A percentile compares a stretch with the other conserved stretches of the same genome.
Conservation (phyloP, 2,329 filamentous ascomycete genomes). For the Colletotrichum lindemuthianum region DNA sequence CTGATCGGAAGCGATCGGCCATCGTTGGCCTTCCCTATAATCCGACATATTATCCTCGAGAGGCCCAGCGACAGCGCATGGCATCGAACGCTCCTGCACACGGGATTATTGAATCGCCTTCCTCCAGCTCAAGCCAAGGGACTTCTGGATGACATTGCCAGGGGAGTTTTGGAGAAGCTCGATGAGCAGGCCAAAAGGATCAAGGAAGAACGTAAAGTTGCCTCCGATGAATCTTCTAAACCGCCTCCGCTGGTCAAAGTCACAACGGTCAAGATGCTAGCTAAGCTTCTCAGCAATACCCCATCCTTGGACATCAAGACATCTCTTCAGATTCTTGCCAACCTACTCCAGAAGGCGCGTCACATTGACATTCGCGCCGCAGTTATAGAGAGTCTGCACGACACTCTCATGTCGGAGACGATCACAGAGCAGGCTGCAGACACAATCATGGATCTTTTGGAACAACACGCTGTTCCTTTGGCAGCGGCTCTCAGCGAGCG, state of each 20-base stretch:
- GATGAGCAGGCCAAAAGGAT: not conserved
- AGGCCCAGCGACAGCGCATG: conserved; percentile 19
- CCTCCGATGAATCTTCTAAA: not conserved
- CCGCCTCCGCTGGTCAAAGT: conserved; percentile 6
- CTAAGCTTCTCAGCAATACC: conserved; percentile 14
- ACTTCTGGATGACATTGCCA: not conserved
- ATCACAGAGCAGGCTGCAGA: not conserved
- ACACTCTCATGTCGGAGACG: not conserved
- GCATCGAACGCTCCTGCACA: conserved; percentile 17
- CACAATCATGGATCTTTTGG: not conserved
- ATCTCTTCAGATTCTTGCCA: conserved; percentile 1
- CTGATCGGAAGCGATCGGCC: conserved; percentile 3
- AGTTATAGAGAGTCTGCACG: conserved; percentile 16
- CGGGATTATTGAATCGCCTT: conserved; percentile 6
- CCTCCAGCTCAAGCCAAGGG: not conserved
- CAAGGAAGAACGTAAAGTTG: not conserved
- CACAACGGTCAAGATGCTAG: conserved; percentile 24
- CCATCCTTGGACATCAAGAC: not conserved
- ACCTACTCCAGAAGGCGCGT: conserved; percentile 7
- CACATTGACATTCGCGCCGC: conserved; percentile 20
- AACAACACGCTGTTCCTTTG: conserved; percentile 5
- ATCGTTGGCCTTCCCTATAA: conserved; percentile 15
- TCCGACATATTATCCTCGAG: conserved; percentile 9
- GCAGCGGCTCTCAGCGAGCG: conserved; percentile 12
- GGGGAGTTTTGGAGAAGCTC: conserved; percentile 5